Conservation (phyloP, 2,329 filamentous ascomycete genomes). For the Ilyonectria sp. region DNA sequence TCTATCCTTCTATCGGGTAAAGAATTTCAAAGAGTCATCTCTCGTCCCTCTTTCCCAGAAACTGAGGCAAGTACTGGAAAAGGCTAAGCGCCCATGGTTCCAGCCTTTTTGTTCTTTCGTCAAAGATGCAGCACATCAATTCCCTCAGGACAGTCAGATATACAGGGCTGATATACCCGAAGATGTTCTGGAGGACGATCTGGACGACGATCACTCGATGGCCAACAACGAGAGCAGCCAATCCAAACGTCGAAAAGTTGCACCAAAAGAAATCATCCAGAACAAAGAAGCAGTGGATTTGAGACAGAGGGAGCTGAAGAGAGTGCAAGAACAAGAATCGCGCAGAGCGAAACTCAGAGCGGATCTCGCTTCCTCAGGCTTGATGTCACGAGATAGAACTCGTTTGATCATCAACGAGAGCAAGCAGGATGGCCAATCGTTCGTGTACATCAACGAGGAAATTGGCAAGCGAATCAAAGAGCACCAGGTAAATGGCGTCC, state of each 20-base stretch:
- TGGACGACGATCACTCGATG: constrained; percentile 34
- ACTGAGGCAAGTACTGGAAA: constrained; percentile 36
- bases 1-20: constrained; percentile 49
- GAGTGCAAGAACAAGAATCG: constrained; percentile 67
- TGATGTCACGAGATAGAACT: constrained; percentile 60
- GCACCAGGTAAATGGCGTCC: constrained; percentile 86
- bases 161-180: constrained; percentile 42
- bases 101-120: constrained; percentile 49
- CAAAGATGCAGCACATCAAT: constrained; percentile 41
- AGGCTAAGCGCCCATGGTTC: constrained; percentile 34
- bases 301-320: constrained; percentile 69
- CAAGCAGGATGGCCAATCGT: constrained; percentile 71
- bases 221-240: constrained; percentile 32
- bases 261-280: constrained; percentile 53
- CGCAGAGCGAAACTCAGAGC: constrained; percentile 65
- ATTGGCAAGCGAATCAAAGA: constrained; percentile 80
- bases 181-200: constrained; percentile 33
- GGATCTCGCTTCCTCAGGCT: constrained; percentile 61
- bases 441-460: constrained; percentile 75
- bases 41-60: constrained; percentile 38
- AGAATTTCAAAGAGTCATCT: constrained; percentile 39
- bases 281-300: constrained; percentile 62
- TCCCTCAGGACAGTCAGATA: constrained; percentile 54
- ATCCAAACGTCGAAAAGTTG: constrained; percentile 39
- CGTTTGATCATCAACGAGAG: constrained; percentile 77